Base-by-base conservation (phyloP, 176 grass and related monocot species). In the Typha latifolia region DNA sequence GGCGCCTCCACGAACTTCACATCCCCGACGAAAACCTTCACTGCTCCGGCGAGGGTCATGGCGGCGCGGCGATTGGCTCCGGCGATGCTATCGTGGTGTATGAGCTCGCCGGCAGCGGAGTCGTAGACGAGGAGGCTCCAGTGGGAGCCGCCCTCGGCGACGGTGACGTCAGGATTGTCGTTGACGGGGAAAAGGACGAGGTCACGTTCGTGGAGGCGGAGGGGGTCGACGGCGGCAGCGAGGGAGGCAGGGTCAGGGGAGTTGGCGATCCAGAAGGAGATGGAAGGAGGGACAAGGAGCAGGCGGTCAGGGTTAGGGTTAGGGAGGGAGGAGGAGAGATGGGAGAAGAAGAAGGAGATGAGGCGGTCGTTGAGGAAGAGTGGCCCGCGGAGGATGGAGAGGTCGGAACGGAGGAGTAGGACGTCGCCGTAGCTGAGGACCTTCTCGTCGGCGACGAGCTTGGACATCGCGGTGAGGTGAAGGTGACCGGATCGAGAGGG, bases 301-400 rank as follows among this genome's bases (percentile, higher is more conserved):
- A 88, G 62, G 67, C 69, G 68, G 19, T 56, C 48, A 68, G 14
- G 12, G 49, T 9, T 9, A 27, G 43, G n/a, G 26, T 10, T 7
- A 55, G 73, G 27, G 74, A 74, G 61, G 63, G 67, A 15, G 32
- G 72, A 57, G 61, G 78, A 52, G 69, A 81, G 74, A 69, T 86
- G 62, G n/a, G 79, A 66, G 48, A 86, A 53, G 70, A 63, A 91
- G 92, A 91, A 91, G 65, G 77, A 77, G 66, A 96, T 79, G 55
- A 96, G 74, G 51, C 85, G 85, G 75, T 91, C 88, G 75, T 89
- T 86, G 68, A 96, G 78, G 82, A 83, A 88, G 71, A 62, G 56
- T 3, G 80, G 85, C 0, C 85, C 77, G 11, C 71, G 64, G 5
- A 91, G 84, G 76, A 91, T 67, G 67, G 32, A 18, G 0, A 96